Evolutionary conservation across 2,329 filamentous ascomycete species (phyloP), one percentile per base, ranked within the genome.

Genomic region (Diatrype stigma): DNA sequence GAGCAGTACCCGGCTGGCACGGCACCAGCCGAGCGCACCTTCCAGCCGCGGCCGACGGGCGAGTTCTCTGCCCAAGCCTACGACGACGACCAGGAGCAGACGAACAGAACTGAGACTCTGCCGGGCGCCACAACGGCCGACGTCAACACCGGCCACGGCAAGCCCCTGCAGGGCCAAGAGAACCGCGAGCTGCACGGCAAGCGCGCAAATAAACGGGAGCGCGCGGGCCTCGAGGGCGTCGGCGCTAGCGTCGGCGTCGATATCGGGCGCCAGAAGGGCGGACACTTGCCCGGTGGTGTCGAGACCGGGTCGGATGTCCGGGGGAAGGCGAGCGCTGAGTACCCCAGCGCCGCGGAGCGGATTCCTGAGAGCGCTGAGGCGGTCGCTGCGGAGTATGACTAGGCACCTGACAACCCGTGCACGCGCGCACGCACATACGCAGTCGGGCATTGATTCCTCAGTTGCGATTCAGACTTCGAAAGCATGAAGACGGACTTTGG

Each of bases 1-100:
- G 58, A 90, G 65, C 77, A 76, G 1, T 69, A 83, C 34, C 76
- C 84, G 0, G 69, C 85, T 0, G 87, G 87, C 52, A 80, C 81
- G 3, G 86, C 87, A 0, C 87, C 87, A 2, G 53, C 53, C 14
- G 64, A 72, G 47, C 46, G 65, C 49, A 70, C 67, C 10, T 75
- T 70, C 63, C 57, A 67, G 38, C 74, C 77, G 11, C 67, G 73
- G 46, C 60, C 71, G 1, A 53, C 61, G 16, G 54, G 56, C 30
- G 70, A 73, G 40, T 52, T 64, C 16, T 66, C 73, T 10, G 68
- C 67, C 6, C 70, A 73, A 49, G 67, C 68, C 14, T 46, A 53
- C 48, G 54, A 56, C 8, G 6, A 37, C 12, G 14, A 14, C 30
- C 30, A 7, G 7, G 30, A 34, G 7, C 51, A 57, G 21, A 66